A percentile compares a stretch with the other conserved stretches of the same genome.
phyloP scores from a whole-genome alignment of 1,139 yeast species.

The Yamadazyma diospyri region DNA sequence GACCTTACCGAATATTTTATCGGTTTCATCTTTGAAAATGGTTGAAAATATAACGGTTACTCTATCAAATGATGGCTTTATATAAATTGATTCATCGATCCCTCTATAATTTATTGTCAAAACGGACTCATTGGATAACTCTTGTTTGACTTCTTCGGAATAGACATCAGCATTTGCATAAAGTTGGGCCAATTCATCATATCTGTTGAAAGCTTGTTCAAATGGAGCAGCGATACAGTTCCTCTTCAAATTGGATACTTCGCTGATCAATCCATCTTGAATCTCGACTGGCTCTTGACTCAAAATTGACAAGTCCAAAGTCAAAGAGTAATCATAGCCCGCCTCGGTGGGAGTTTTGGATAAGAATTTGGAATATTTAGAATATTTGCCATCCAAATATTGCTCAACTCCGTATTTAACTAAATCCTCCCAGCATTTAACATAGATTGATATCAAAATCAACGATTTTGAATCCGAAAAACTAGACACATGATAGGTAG shows the following conservation, averaged over 20 bases:
- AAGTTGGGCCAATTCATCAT: slow-evolving; percentile 61
- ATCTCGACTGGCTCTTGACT: slow-evolving; percentile 41
- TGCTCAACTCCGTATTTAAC: slow-evolving; percentile 60
- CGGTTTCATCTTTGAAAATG: slow-evolving; percentile 94
- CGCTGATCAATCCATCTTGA: slow-evolving; percentile 50
- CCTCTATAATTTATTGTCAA: slow-evolving; percentile 86
- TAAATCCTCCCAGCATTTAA: slow-evolving; percentile 77
- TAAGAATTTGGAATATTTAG: slow-evolving; percentile 27
- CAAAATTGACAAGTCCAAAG: slow-evolving; percentile 55
- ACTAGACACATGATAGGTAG: slow-evolving; percentile 88
- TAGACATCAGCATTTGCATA: slow-evolving; percentile 48
- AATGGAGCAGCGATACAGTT: slow-evolving; percentile 92
- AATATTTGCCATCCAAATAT: slow-evolving; percentile 39
- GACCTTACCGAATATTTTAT: slow-evolving; percentile 90
- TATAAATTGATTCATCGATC: slow-evolving; percentile 77
- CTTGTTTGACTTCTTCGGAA: slow-evolving; percentile 48
- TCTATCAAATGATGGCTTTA: slow-evolving; percentile 91
- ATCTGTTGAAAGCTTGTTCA: slow-evolving; percentile 77
- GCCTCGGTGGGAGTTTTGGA: slow-evolving; percentile 49
- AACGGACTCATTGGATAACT: slow-evolving; percentile 52
- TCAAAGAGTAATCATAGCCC: slow-evolving; percentile 80
- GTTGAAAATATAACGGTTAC: slow-evolving; percentile 96
- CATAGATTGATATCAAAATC: slow-evolving; percentile 64
- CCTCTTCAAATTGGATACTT: slow-evolving; percentile 74
- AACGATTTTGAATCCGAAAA: slow-evolving; percentile 61